These are phyloP conservation scores for Neoarthrinium moseri DNA, from an alignment of 2,329 filamentous ascomycete species.

Conservation along the genomic window DNA sequence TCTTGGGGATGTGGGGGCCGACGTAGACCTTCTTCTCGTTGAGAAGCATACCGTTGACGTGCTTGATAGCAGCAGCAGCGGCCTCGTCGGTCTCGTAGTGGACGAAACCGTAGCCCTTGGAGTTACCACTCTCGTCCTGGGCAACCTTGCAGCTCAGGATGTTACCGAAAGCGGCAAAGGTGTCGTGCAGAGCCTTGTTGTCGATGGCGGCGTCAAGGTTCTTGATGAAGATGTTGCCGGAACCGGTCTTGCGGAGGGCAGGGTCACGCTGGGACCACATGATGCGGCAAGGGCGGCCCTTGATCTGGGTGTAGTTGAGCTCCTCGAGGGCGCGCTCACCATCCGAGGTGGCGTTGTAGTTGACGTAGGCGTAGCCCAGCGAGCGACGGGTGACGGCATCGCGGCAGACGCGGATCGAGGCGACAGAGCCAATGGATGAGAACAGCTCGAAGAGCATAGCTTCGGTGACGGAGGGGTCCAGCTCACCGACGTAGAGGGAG, in stretches of 20 bases:
- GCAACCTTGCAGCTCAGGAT: conserved; percentile 99
- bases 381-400: conserved; percentile 98
- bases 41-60: conserved; percentile 98
- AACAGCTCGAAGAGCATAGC: conserved; percentile 99
- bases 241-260: conserved; percentile 96
- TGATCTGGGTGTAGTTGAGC: conserved; percentile 99
- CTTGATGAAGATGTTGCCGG: conserved; percentile 99
- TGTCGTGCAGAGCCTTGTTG: conserved; percentile 99
- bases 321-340: conserved; percentile 98
- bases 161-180: conserved; percentile 97
- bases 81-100: conserved; percentile 99
- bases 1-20: conserved; percentile 99
- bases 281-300: conserved; percentile 97
- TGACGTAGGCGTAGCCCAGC: conserved; percentile 98
- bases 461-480: conserved; percentile 96
- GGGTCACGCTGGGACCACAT: conserved; percentile 99
- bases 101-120: conserved; percentile 98
- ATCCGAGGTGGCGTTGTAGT: conserved; percentile 97
- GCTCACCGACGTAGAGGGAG: conserved; percentile 98
- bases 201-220: conserved; percentile 98
- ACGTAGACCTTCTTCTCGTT: conserved; percentile 99
- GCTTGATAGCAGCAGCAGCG: conserved; percentile 95
- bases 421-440: conserved; percentile 97
- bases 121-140: conserved; percentile 93
- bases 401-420: conserved; percentile 99